Evolutionary conservation across 2,329 filamentous ascomycete genomes (phyloP).

Genomic region (Allantophomopsis cytisporea): DNA sequence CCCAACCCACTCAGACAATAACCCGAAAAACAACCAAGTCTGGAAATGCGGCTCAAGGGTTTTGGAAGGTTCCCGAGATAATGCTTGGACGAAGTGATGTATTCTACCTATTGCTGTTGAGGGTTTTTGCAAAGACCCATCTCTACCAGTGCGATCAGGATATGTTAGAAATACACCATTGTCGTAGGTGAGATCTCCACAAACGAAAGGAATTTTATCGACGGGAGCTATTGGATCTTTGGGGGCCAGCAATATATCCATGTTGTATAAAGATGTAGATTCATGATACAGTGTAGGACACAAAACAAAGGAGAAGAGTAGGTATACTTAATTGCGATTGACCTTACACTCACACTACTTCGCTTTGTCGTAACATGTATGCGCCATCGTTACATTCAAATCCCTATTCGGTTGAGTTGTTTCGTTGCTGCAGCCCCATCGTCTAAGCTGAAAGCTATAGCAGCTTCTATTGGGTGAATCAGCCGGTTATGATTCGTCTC

Average conservation of each 20-base stretch:
- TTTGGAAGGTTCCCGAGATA: constrained; percentile 9
- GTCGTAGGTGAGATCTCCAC: constrained; percentile 12
- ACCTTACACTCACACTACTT: too few species aligned
- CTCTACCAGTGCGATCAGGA: constrained; percentile 4
- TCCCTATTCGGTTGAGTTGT: too few species aligned
- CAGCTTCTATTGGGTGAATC: too few species aligned
- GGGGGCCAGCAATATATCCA: background rate
- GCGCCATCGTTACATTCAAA: too few species aligned
- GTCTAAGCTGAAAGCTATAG: too few species aligned
- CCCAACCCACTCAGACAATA: constrained; percentile 16
- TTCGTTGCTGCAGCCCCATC: too few species aligned
- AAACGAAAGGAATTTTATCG: constrained; percentile 12
- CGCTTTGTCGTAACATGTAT: too few species aligned
- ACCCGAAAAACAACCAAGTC: constrained; percentile 21
- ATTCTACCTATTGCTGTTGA: constrained; percentile 3
- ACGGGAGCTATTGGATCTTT: constrained; percentile 3
- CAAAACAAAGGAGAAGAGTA: too few species aligned
- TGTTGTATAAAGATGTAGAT: background rate
- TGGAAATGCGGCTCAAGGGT: constrained; percentile 16
- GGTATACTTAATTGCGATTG: too few species aligned
- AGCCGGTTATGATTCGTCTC: too few species aligned
- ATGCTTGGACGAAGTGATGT: constrained; percentile 1
- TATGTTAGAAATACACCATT: constrained; percentile 14
- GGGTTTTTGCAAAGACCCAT: background rate
- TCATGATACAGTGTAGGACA: too few species aligned